Percentiles rank a stretch among this genome's conserved stretches.
Conservation (phyloP, 352 stramenopile genomes). For the Pseudoperonospora humuli region DNA sequence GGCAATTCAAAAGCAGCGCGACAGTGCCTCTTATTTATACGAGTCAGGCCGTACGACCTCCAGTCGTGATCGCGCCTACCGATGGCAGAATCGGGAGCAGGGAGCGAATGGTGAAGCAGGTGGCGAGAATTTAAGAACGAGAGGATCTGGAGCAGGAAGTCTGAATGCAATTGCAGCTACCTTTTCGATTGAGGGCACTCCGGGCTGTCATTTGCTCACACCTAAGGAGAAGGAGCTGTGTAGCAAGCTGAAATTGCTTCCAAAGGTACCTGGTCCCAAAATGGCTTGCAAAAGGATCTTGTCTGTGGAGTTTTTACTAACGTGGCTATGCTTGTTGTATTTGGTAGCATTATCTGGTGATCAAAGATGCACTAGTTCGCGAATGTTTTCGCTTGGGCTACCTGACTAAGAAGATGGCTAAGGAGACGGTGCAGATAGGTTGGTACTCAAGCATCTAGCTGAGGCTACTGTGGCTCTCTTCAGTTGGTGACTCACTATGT, state of each 20-base stretch:
- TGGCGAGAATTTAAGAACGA: constrained; percentile 27
- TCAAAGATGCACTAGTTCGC: constrained; percentile 92
- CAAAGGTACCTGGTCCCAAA: constrained; percentile 41
- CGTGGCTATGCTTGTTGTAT: constrained; percentile 1
- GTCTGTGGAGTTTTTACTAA: constrained; percentile 3
- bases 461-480: not conserved
- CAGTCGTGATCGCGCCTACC: constrained; percentile 57
- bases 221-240: constrained; percentile 88
- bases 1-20: constrained; percentile 79
- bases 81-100: constrained; percentile 56
- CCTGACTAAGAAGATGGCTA: constrained; percentile 64
- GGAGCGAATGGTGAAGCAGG: constrained; percentile 22
- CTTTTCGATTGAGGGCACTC: constrained; percentile 75
- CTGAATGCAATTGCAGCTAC: constrained; percentile 31
- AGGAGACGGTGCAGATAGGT: constrained; percentile 90
- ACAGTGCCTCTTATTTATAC: constrained; percentile 84
- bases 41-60: constrained; percentile 52
- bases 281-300: not conserved
- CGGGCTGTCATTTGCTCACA: constrained; percentile 83
- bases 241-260: constrained; percentile 84
- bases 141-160: constrained; percentile 8
- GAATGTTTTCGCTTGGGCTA: constrained; percentile 76
- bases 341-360: constrained; percentile 88
- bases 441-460: constrained; percentile 4
- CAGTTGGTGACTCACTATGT: constrained; percentile 10